Conservation (phyloP, 441 rosid genomes). For the Arabidopsis lyrata region DNA sequence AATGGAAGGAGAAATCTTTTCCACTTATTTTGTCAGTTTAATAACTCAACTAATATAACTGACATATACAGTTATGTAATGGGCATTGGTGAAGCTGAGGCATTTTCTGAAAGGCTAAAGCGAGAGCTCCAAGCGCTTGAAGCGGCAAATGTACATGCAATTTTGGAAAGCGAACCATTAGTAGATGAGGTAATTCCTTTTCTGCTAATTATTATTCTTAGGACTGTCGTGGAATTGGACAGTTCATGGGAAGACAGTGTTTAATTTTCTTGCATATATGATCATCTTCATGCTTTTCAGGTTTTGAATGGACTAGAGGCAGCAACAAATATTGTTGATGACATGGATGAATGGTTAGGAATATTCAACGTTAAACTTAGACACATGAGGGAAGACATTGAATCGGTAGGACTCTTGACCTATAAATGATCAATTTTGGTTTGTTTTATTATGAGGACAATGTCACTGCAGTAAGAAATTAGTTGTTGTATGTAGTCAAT, state of each 20-base stretch:
- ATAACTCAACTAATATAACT: constrained; percentile 22
- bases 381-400: constrained; percentile 99
- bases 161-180: constrained; percentile 95
- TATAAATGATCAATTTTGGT: constrained; percentile 7
- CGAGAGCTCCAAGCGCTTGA: constrained; percentile 98
- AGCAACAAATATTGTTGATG: constrained; percentile 91
- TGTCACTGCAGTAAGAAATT: constrained; percentile 8
- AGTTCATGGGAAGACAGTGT: constrained; percentile 13
- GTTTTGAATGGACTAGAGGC: constrained; percentile 97
- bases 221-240: constrained; percentile 16
- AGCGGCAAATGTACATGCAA: constrained; percentile 99
- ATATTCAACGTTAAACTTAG: constrained; percentile 98
- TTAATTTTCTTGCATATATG: constrained; percentile 26
- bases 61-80: constrained; percentile 80
- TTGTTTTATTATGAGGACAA: constrained; percentile 15
- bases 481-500: neutral
- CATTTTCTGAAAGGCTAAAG: constrained; percentile 97
- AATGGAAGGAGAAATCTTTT: constrained; percentile 7
- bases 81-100: constrained; percentile 99
- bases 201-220: neutral
- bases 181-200: constrained; percentile 76
- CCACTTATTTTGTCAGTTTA: constrained; percentile 21
- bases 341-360: constrained; percentile 99
- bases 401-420: constrained; percentile 66
- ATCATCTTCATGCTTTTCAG: constrained; percentile 54